Percentiles rank a stretch among this genome's conserved stretches.
phyloP scores from a whole-genome alignment of 1,284 basidiomycete genomes.

The Grifola frondosa region DNA sequence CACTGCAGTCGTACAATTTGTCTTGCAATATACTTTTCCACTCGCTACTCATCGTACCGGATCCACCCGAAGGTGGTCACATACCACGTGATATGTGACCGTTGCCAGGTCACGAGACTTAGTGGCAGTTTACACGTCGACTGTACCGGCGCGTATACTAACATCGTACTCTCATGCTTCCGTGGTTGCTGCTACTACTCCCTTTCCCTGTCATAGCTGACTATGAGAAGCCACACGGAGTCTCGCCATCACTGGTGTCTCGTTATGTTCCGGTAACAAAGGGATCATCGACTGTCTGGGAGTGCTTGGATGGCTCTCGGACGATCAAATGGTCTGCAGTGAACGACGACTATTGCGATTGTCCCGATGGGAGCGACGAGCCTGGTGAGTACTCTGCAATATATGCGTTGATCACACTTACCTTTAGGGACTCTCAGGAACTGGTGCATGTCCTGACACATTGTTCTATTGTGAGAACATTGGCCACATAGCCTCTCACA shows the following conservation, averaged over 20 bases:
- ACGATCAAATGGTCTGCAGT: slow-evolving; percentile 75
- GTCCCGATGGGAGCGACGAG: slow-evolving; percentile 90
- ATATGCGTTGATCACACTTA: neutral
- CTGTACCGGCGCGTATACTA: no score
- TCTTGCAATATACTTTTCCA: no score
- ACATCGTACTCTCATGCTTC: slow-evolving; percentile 27
- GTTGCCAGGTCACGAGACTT: no score
- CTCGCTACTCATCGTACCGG: no score
- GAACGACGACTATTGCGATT: slow-evolving; percentile 97
- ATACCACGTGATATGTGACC: no score
- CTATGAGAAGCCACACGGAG: slow-evolving; percentile 27
- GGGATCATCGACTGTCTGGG: slow-evolving; percentile 52
- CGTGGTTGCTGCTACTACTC: slow-evolving; percentile 29
- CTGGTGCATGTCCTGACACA: slow-evolving; percentile 79
- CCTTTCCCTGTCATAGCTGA: slow-evolving; percentile 26
- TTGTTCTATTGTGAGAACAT: slow-evolving; percentile 88
- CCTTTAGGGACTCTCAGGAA: slow-evolving; percentile 49
- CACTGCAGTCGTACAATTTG: no score
- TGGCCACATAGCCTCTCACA: slow-evolving; percentile 82
- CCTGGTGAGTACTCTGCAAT: slow-evolving; percentile 56
- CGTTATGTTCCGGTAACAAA: slow-evolving; percentile 27
- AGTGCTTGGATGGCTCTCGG: slow-evolving; percentile 71
- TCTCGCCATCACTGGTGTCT: slow-evolving; percentile 28
- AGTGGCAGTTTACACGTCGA: no score
- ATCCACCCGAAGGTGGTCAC: no score